Percentiles rank a stretch among this genome's conserved stretches.
phyloP scores from a whole-genome alignment of 345 rosid species.

The thale cress (Arabidopsis thaliana) region TAIR10.1 NC_003076.8:2005501-2006000 shows the following conservation, averaged over 20 bases:
- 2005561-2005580: conserved; percentile 39
- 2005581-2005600: conserved; percentile 17
- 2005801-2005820: background rate
- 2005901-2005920: conserved; percentile 29
- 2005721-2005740: background rate
- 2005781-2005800: conserved; percentile 28
- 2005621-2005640: background rate
- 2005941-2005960: background rate
- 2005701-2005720: conserved; percentile 7
- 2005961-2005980: background rate
- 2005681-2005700: background rate
- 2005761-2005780: conserved; percentile 35
- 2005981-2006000: background rate
- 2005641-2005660: background rate
- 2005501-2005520: conserved; percentile 44
- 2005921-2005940: conserved; percentile 18
- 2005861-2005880: conserved; percentile 3
- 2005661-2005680: conserved; percentile 34
- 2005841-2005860: background rate
- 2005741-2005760: background rate
- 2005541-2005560: conserved; percentile 50
- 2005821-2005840: background rate
- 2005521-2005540: conserved; percentile 54
- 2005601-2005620: background rate
- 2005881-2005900: conserved; percentile 21